phyloP scores from a whole-genome alignment of 225 moss, liverwort and hornwort species.

The Climacium dendroides region DNA sequence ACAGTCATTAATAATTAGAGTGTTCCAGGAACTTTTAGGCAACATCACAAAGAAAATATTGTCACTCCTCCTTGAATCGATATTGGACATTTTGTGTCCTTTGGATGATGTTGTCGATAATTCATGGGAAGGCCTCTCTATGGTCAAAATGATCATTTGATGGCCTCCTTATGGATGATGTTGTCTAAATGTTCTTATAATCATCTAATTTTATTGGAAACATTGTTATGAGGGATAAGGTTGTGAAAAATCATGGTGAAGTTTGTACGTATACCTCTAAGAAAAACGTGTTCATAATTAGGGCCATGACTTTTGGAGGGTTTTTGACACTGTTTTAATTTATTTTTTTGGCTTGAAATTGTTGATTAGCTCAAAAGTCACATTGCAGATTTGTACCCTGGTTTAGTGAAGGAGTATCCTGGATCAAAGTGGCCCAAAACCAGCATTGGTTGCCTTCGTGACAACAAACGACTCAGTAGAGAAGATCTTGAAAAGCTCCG shows the following conservation, averaged over 20 bases:
- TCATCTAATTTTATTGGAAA: neutral
- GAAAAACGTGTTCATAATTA: neutral
- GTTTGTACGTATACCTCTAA: neutral
- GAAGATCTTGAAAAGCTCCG: slow-evolving; percentile 51
- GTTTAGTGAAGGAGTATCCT: slow-evolving; percentile 54
- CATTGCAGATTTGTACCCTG: slow-evolving; percentile 30
- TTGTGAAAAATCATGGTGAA: neutral
- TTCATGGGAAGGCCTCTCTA: neutral
- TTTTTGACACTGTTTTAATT: neutral
- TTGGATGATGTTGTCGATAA: neutral
- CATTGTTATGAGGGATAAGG: neutral
- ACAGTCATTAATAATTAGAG: neutral
- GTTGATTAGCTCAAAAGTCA: slow-evolving; percentile 45
- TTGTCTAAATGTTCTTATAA: neutral
- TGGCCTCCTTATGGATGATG: neutral
- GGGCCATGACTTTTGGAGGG: neutral
- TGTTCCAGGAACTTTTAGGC: neutral
- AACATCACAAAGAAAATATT: neutral
- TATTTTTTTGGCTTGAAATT: neutral
- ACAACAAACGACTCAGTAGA: slow-evolving; percentile 52
- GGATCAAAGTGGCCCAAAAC: slow-evolving; percentile 99
- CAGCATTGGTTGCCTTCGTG: slow-evolving; percentile 71
- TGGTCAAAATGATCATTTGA: neutral
- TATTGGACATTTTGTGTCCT: neutral
- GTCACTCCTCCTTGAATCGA: neutral